Percentiles rank a stretch among this genome's conserved stretches.
phyloP scores from a whole-genome alignment of 768 basidiomycete species.

The Trametes gibbosa region DNA sequence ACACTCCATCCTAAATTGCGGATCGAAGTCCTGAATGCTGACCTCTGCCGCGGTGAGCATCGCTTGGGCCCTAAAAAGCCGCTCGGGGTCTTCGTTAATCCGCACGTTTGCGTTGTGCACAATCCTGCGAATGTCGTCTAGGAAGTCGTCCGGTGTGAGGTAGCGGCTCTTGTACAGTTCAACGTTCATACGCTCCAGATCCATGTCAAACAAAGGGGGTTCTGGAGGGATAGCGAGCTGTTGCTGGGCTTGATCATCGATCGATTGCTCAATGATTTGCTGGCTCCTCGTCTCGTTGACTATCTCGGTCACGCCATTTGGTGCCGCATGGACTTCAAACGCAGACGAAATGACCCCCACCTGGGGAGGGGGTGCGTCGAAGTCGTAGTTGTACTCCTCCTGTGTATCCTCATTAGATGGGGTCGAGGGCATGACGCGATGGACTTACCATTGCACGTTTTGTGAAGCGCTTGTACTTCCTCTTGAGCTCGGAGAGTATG shows the following conservation, averaged over 20 bases:
- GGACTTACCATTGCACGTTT: constrained; percentile 69
- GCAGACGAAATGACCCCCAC: constrained; percentile 38
- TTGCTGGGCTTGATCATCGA: constrained; percentile 37
- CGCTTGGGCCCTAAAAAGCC: constrained; percentile 77
- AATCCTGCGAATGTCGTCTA: constrained; percentile 78
- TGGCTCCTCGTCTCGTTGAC: constrained; percentile 34
- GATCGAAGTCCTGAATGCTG: constrained; percentile 83
- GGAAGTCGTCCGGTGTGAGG: constrained; percentile 83
- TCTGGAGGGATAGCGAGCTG: constrained; percentile 37
- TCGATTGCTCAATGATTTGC: constrained; percentile 17
- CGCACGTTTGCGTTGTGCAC: constrained; percentile 69
- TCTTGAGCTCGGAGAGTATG: constrained; percentile 83
- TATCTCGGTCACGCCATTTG: constrained; percentile 46
- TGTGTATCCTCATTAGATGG: constrained; percentile 27
- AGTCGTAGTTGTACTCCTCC: constrained; percentile 74
- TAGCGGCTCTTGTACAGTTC: constrained; percentile 85
- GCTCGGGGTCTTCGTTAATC: constrained; percentile 63
- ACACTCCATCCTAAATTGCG: constrained; percentile 76
- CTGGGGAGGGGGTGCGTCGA: constrained; percentile 28
- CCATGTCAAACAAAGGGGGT: constrained; percentile 75
- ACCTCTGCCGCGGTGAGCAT: constrained; percentile 88
- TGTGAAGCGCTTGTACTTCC: constrained; percentile 89
- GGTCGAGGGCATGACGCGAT: no score
- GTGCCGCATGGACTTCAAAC: constrained; percentile 35
- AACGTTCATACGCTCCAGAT: constrained; percentile 86